Evolutionary conservation across 345 rosid species (phyloP).

Genomic region (Nephelium lappaceum): DNA sequence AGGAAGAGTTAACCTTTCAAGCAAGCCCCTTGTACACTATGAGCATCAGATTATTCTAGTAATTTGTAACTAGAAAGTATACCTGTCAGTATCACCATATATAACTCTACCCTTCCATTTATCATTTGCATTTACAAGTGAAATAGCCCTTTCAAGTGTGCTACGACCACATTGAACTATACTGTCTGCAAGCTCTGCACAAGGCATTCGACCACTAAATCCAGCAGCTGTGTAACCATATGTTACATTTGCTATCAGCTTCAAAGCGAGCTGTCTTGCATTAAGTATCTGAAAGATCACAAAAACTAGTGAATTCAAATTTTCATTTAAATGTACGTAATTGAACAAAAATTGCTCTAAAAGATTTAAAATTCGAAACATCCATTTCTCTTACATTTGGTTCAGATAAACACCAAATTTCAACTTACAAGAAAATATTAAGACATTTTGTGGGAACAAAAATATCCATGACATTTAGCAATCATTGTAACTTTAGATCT

Average conservation of each 20-base stretch:
- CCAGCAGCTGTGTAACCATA: conserved; percentile 99
- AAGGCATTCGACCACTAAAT: conserved; percentile 99
- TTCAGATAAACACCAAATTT: not conserved
- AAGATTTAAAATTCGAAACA: conserved; percentile 5
- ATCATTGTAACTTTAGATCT: not conserved
- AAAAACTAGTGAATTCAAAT: conserved; percentile 12
- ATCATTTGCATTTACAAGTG: conserved; percentile 68
- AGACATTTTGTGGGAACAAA: not conserved
- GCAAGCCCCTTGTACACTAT: not conserved
- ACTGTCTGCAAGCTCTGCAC: conserved; percentile 99
- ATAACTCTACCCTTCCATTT: conserved; percentile 86
- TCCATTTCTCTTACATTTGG: not conserved
- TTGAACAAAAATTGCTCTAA: not conserved
- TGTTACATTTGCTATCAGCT: conserved; percentile 96
- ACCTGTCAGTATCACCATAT: conserved; percentile 99
- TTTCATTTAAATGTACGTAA: not conserved
- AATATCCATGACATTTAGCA: not conserved
- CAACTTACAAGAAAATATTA: not conserved
- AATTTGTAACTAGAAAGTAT: conserved; percentile 12
- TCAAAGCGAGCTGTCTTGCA: conserved; percentile 97
- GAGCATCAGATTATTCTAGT: not conserved
- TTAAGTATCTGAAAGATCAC: conserved; percentile 76
- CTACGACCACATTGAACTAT: conserved; percentile 98
- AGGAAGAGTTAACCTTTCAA: not conserved
- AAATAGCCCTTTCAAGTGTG: conserved; percentile 90